phyloP scores from a whole-genome alignment of 2,329 filamentous ascomycete genomes.

The Penicillium sp. region DNA sequence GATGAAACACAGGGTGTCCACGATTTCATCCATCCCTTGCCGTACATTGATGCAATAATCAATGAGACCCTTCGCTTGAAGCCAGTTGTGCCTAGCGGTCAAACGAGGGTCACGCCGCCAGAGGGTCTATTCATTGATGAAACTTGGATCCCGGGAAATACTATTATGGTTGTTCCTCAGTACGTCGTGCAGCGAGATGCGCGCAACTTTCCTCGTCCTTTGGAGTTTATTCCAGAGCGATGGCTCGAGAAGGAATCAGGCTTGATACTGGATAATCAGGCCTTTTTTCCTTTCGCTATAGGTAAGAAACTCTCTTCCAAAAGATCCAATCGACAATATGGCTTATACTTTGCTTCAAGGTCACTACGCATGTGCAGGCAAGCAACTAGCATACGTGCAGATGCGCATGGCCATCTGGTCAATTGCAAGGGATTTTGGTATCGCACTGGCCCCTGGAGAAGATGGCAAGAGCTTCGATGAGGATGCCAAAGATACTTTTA shows the following conservation, averaged over 20 bases:
- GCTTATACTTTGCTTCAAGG: slow-evolving; percentile 22
- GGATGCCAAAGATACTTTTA: slow-evolving; percentile 31
- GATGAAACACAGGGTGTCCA: slow-evolving; percentile 6
- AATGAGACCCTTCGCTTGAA: slow-evolving; percentile 40
- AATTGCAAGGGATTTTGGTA: slow-evolving; percentile 28
- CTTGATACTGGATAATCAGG: slow-evolving; percentile 30
- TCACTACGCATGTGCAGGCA: slow-evolving; percentile 39
- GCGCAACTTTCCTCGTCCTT: slow-evolving; percentile 26
- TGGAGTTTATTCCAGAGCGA: slow-evolving; percentile 41
- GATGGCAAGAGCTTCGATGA: slow-evolving; percentile 27
- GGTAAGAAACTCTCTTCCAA: slow-evolving; percentile 11
- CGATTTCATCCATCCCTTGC: background rate
- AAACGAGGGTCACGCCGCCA: slow-evolving; percentile 43
- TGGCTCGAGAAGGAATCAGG: slow-evolving; percentile 34
- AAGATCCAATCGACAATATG: background rate
- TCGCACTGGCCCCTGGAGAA: slow-evolving; percentile 31
- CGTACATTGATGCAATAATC: slow-evolving; percentile 17
- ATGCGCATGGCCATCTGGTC: slow-evolving; percentile 35
- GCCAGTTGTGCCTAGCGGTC: slow-evolving; percentile 40
- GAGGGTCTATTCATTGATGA: slow-evolving; percentile 37
- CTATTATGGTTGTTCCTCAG: slow-evolving; percentile 31
- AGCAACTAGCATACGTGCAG: slow-evolving; percentile 41
- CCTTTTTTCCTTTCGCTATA: slow-evolving; percentile 38
- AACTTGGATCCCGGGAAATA: slow-evolving; percentile 41
- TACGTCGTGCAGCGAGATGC: slow-evolving; percentile 37